Base-by-base conservation (phyloP, 768 basidiomycete species). In the Amanita fuliginea region DNA sequence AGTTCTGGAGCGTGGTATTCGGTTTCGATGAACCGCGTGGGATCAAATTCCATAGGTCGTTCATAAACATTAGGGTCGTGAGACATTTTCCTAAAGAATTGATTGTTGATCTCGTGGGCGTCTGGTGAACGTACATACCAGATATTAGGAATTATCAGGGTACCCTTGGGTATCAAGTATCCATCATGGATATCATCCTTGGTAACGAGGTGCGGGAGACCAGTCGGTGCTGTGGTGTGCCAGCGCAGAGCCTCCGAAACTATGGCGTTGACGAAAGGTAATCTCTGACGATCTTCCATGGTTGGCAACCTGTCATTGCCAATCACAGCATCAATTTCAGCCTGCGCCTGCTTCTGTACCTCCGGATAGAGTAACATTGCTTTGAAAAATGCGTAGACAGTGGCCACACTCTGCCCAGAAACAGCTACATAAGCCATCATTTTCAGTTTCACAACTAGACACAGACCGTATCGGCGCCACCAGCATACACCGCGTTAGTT, bases 21-120 rank as follows among this genome's bases (percentile, higher is more conserved):
- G 2, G 30, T 67, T 56, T 57, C 51, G 16, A 78, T 59, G 61
- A 74, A 76, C 7, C 76, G 65, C 22, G 70, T 68, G 1, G 76
- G 76, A 16, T 65, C 67, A 57, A 78, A 78, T 9, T 47, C 54
- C 53, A 65, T 62, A 1, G 76, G 75, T 16, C 75, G 65, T 14
- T 66, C 52, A 54, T 76, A 76, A 7, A 58, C 62, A n/a, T 47
- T 52, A 3, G 70, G 62, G 55, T 78, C 71, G 46, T 71, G 72
- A 9, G 67, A 51, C 57, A 77, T 71, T 37, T 60, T 56, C 73
- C 73, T n/a, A n/a, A n/a, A n/a, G n/a, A n/a, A n/a, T 24, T 60
- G 36, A 9, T 2, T 9, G 24, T 36, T 28, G 28, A 6, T 11
- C 16, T 8, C 16, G n/a, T 28, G 32, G 0, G 11, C 5, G 10